Evolutionary conservation across 352 stramenopile species (phyloP), one percentile per base, ranked within the genome.

Genomic region (Globisporangium spiculum): DNA sequence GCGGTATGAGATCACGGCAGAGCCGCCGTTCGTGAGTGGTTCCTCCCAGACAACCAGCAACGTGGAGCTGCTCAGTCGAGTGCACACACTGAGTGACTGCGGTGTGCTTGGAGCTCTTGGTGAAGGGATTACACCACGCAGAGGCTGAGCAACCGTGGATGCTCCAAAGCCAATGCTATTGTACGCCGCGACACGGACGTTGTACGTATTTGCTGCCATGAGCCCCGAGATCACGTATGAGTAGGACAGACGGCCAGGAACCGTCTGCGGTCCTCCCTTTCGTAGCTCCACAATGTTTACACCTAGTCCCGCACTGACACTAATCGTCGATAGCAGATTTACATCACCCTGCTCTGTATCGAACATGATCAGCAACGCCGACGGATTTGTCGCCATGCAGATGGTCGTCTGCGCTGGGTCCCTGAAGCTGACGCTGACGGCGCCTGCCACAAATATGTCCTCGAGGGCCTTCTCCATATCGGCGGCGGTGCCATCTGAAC

Each of bases 91-190:
- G 10, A 98, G 86, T 26, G 90, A 93, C 58, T 81, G 84, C 10
- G 95, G 95, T 14, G 75, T 70, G 22, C 66, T 88, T 16, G 91
- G 89, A 18, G 72, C 86, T 59, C 84, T 72, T 8, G 70, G 44
- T 1, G 83, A 67, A 10, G 86, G 76, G 6, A 83, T 66, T 24
- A 83, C 66, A 12, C 74, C 74, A 20, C 65, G 68, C 0, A 70
- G 38, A 1, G 83, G 72, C 27, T 79, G 73, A 20, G 73, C 83
- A 36, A 80, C 76, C 3, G 72, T 73, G 60, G 94, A 96, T 0
- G 78, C 53, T 0, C 96, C 94, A 65, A 96, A 99, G 18, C 97
- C 97, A 16, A 98, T 74, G 30, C 82, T 93, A 75, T 98, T 99
- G 82, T 98, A 98, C 20, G 96, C 94, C 9, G 93, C 91, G 9